Percentiles rank a stretch among this genome's conserved stretches.
Conservation (phyloP, 768 basidiomycete genomes). For the Leccinum truebloodii region DNA sequence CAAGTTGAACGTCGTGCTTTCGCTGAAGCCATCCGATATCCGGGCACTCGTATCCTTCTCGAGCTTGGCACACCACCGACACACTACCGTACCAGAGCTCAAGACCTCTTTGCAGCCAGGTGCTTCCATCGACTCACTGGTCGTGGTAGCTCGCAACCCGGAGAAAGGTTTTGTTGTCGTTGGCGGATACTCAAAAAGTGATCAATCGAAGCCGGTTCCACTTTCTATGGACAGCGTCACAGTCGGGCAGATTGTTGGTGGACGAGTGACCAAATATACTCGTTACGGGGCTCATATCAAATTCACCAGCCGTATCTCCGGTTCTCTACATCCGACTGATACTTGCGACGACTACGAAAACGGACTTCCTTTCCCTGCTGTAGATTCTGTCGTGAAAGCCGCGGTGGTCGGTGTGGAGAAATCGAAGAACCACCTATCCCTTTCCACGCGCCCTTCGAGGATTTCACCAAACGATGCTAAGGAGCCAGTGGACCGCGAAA, state of each 20-base stretch:
- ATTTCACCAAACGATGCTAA: conserved; percentile 52
- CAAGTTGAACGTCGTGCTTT: conserved; percentile 78
- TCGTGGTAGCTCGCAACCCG: conserved; percentile 86
- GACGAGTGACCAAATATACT: conserved; percentile 74
- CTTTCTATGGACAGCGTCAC: conserved; percentile 66
- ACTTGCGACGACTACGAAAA: conserved; percentile 74
- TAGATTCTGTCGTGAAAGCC: conserved; percentile 70
- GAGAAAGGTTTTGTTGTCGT: conserved; percentile 88
- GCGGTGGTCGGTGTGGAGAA: conserved; percentile 70
- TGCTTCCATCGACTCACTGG: conserved; percentile 70
- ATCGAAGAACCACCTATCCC: conserved; percentile 63
- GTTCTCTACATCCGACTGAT: conserved; percentile 82
- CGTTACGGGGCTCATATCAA: conserved; percentile 78
- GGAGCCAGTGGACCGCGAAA: conserved; percentile 65
- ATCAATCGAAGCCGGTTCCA: conserved; percentile 46
- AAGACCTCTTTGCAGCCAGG: conserved; percentile 63
- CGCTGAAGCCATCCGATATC: conserved; percentile 65
- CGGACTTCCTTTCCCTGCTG: conserved; percentile 54
- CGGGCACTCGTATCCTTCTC: conserved; percentile 86
- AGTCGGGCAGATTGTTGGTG: conserved; percentile 76
- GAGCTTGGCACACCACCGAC: conserved; percentile 81
- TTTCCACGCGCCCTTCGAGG: conserved; percentile 80
- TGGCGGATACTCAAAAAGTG: conserved; percentile 66
- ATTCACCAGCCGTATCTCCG: conserved; percentile 67
- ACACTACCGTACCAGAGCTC: conserved; percentile 64